Evolutionary conservation across 345 rosid genomes (phyloP).

Genomic region (Linum tenue): DNA sequence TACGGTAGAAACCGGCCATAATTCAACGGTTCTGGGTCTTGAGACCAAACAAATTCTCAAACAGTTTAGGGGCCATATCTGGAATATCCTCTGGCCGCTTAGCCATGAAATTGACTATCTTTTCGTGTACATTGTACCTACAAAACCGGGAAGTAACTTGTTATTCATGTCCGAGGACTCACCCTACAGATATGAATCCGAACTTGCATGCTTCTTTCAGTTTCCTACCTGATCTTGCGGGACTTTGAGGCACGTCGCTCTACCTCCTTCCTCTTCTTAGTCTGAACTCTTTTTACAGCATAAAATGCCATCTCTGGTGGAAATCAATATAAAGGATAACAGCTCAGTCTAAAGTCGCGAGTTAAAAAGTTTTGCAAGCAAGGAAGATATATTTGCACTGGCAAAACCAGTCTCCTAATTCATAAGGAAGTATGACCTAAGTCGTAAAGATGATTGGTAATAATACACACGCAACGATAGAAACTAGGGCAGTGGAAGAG

Average conservation of each 20-base stretch:
- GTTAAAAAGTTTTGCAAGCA: too few species aligned
- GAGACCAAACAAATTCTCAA: conserved; percentile 72
- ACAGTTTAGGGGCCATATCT: conserved; percentile 60
- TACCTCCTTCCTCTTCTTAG: conserved; percentile 78
- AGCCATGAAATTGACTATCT: conserved; percentile 81
- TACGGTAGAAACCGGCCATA: too few species aligned
- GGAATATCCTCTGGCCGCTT: conserved; percentile 50
- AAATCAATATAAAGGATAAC: conserved; percentile 2
- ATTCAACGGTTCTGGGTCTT: conserved; percentile 25
- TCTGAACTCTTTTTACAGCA: conserved; percentile 56
- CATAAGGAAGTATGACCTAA: neutral
- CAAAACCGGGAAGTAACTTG: neutral
- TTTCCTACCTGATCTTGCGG: conserved; percentile 65
- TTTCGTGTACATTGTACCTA: conserved; percentile 77
- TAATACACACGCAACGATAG: neutral
- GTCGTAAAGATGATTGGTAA: neutral
- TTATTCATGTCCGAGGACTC: too few species aligned
- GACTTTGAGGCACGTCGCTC: conserved; percentile 87
- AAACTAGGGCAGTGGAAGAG: too few species aligned
- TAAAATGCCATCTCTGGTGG: conserved; percentile 62
- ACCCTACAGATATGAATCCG: neutral
- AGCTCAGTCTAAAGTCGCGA: neutral
- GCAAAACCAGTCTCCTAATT: too few species aligned
- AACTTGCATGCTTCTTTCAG: neutral
- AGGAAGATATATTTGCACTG: too few species aligned